A percentile compares a stretch with the other conserved stretches of the same genome.
Evolutionary conservation across 2,329 filamentous ascomycete genomes (phyloP).

Genomic region (Arthrocladium fulminans): DNA sequence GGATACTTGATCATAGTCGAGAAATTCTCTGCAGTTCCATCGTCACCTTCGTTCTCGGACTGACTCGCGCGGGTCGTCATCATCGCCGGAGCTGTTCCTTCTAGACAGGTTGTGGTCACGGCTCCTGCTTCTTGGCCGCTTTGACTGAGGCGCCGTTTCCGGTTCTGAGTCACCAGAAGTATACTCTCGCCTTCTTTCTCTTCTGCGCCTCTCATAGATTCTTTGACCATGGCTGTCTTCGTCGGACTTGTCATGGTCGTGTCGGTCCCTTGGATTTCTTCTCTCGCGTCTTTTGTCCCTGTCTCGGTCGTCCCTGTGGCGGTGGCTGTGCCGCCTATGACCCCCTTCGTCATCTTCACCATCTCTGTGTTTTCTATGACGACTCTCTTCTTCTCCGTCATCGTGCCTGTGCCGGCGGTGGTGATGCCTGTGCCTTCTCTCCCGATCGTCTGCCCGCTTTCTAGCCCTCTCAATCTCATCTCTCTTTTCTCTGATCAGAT

Average conservation of each 20-base stretch:
- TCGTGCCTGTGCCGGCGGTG: slow-evolving; percentile 31
- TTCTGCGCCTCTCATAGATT: slow-evolving; percentile 23
- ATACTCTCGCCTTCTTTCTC: slow-evolving; percentile 23
- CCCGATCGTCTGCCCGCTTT: slow-evolving; percentile 40
- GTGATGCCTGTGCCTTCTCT: slow-evolving; percentile 40
- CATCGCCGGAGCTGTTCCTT: background rate
- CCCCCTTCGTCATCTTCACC: slow-evolving; percentile 2
- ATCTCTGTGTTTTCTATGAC: slow-evolving; percentile 22
- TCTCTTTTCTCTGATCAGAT: slow-evolving; percentile 81
- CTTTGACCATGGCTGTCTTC: slow-evolving; percentile 9
- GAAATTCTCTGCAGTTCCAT: too few relatives aligned
- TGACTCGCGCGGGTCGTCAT: background rate
- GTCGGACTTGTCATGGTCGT: background rate
- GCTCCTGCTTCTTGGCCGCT: background rate
- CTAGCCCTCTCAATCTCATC: slow-evolving; percentile 71
- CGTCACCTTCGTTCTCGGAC: background rate
- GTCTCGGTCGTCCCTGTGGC: slow-evolving; percentile 21
- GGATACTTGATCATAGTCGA: too few relatives aligned
- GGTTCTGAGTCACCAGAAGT: background rate
- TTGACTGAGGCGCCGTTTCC: background rate
- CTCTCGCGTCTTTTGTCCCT: slow-evolving; percentile 15
- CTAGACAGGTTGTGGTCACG: background rate
- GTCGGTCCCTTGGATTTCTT: background rate
- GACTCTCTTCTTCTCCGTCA: slow-evolving; percentile 24
- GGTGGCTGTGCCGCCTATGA: slow-evolving; percentile 5